phyloP scores from a whole-genome alignment of 2,329 filamentous ascomycete genomes.

The Penicillium sclerotiorum region DNA sequence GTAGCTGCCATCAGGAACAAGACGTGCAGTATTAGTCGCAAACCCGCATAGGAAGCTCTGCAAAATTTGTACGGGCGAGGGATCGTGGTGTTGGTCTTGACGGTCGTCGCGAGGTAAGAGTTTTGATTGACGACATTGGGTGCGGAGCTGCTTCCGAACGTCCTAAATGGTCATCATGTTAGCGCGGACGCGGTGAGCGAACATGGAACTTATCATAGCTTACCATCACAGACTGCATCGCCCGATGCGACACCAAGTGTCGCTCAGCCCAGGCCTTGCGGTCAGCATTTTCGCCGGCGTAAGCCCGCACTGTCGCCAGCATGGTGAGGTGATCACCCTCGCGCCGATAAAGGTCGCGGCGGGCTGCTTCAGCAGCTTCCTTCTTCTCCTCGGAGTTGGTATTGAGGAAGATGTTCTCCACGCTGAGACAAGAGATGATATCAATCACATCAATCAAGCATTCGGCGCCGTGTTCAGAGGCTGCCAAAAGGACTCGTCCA shows the following conservation, averaged over 20 bases:
- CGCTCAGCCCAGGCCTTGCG: slow-evolving; percentile 62
- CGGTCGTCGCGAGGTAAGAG: slow-evolving; percentile 36
- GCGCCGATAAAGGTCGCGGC: slow-evolving; percentile 59
- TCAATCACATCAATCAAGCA: slow-evolving; percentile 85
- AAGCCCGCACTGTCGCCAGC: slow-evolving; percentile 62
- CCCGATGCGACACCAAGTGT: slow-evolving; percentile 63
- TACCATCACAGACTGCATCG: slow-evolving; percentile 67
- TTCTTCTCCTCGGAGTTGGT: slow-evolving; percentile 62
- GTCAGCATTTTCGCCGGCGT: slow-evolving; percentile 60
- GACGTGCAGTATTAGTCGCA: slow-evolving; percentile 60
- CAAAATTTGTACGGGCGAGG: slow-evolving; percentile 54
- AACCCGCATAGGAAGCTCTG: slow-evolving; percentile 63
- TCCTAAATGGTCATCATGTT: too few species aligned
- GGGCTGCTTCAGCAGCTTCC: slow-evolving; percentile 59
- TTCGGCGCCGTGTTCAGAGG: slow-evolving; percentile 68
- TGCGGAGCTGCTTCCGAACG: slow-evolving; percentile 62
- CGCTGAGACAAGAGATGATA: slow-evolving; percentile 69
- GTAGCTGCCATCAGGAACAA: slow-evolving; percentile 64
- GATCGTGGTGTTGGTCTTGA: slow-evolving; percentile 31
- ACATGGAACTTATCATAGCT: too few species aligned
- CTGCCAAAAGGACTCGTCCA: slow-evolving; percentile 80
- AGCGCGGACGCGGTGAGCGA: too few species aligned
- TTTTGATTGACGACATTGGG: slow-evolving; percentile 57
- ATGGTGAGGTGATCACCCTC: slow-evolving; percentile 68
- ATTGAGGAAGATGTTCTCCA: slow-evolving; percentile 66